Conservation (phyloP, 2,329 filamentous ascomycete genomes). For the Rutstroemia sp. region DNA sequence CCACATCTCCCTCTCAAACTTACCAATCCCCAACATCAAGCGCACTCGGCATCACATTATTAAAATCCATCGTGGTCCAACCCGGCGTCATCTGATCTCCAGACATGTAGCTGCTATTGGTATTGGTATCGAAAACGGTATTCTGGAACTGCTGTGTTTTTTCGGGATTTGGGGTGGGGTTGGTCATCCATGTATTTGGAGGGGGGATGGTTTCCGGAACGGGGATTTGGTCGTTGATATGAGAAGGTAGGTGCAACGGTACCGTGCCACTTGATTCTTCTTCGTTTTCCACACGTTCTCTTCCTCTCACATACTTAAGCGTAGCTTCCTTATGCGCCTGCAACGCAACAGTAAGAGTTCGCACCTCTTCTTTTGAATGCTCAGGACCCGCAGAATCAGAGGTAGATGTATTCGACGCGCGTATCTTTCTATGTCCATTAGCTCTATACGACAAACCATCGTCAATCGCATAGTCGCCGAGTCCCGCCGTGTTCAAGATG, state of each 20-base stretch:
- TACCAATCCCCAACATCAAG: conserved; percentile 1
- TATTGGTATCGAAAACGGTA: not conserved
- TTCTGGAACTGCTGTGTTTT: not conserved
- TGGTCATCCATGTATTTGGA: too few species aligned
- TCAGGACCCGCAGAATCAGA: not conserved
- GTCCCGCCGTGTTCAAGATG: conserved; percentile 47
- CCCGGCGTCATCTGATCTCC: not conserved
- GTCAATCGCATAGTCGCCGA: not conserved
- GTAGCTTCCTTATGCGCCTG: not conserved
- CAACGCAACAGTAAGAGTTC: not conserved
- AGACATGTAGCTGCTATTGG: not conserved
- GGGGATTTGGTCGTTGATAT: too few species aligned
- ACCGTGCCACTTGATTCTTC: not conserved
- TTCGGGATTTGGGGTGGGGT: not conserved
- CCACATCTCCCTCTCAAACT: not conserved
- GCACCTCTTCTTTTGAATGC: not conserved
- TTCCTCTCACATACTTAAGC: not conserved
- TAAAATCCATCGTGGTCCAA: not conserved
- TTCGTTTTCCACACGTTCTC: not conserved
- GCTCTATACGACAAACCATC: not conserved
- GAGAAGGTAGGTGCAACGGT: not conserved
- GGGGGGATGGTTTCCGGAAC: too few species aligned
- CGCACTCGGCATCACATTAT: not conserved
- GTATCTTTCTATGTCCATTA: not conserved
- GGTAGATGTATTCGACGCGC: too few species aligned